phyloP scores from a whole-genome alignment of 2,329 filamentous ascomycete species.

The Pseudomassariella vexata region DNA sequence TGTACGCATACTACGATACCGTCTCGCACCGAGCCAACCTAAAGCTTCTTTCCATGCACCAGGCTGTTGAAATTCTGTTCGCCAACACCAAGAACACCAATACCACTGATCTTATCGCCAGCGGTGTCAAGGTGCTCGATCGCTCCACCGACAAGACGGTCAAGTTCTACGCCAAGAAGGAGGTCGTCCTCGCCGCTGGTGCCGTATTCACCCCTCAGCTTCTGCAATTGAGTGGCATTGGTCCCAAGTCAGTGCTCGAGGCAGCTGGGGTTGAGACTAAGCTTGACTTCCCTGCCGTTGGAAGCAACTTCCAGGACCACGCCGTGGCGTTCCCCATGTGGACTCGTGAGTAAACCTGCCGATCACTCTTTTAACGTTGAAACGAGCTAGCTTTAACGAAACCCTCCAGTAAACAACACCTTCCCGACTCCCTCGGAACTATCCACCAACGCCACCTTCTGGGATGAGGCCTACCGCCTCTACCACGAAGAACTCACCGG shows the following conservation, averaged over 20 bases:
- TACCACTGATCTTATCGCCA: background rate
- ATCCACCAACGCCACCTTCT: slow-evolving; percentile 14
- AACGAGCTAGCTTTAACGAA: slow-evolving; percentile 1
- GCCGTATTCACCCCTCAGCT: slow-evolving; percentile 24
- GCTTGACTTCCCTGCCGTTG: slow-evolving; percentile 11
- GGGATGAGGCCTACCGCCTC: slow-evolving; percentile 13
- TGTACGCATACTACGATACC: slow-evolving; percentile 4
- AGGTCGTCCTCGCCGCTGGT: slow-evolving; percentile 20
- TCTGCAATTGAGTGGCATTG: slow-evolving; percentile 32
- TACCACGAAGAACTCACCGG: slow-evolving; percentile 17
- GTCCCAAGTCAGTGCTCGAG: slow-evolving; percentile 8
- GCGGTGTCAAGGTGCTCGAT: slow-evolving; percentile 1
- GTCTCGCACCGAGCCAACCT: slow-evolving; percentile 1
- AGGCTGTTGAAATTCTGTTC: background rate
- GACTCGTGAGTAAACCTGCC: background rate
- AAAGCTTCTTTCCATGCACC: slow-evolving; percentile 1
- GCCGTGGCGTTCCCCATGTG: slow-evolving; percentile 9
- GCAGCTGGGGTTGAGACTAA: slow-evolving; percentile 5
- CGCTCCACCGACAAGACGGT: slow-evolving; percentile 4
- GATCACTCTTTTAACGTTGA: background rate
- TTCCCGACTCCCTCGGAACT: slow-evolving; percentile 6
- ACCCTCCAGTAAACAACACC: too few relatives aligned
- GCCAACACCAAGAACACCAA: background rate
- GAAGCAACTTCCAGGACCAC: slow-evolving; percentile 18
- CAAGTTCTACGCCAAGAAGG: slow-evolving; percentile 11